Base-by-base conservation (phyloP, 106 monocot species). In the Agapanthus africanus region DNA sequence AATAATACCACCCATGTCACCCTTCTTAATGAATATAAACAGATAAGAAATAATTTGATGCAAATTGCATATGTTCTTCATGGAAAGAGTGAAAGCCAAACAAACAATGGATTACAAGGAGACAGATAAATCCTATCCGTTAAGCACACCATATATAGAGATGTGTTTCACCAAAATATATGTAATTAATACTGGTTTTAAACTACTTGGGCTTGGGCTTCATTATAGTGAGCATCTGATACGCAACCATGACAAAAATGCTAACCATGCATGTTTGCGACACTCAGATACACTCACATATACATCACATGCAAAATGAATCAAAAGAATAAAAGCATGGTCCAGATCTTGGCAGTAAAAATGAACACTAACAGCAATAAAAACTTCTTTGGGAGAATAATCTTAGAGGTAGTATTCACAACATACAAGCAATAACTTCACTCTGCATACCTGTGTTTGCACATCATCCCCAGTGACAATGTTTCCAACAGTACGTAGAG, bases 381-480 rank as follows among this genome's bases (percentile, higher is more conserved):
- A 60, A 59, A 34, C 27, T 60, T 60, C 60, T 32, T 60, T 32
- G 13, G 10, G 15, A 60, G 10, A 60, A 34, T 31, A n/a, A 60
- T 60, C 9, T 32, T 30, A 14, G 10, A 64, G 64, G 64, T 0
- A 22, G 4, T 57, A 57, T n/a, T 57, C 11, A 30, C 27, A 31
- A 57, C 30, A 30, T 25, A n/a, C 11, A 18, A 11, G 10, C 11
- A 64, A 39, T 22, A 11, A 37, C 4, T 62, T 62, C 21, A 65
- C 33, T 34, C 42, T 70, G 38, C 37, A 39, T 79, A 81, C 86
- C 79, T 82, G 86, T 40, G 86, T 86, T 49, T 86, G 86, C 27
- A 76, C 9, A 70, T 86, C 86, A 82, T 86, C 86, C 34, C 86
- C 84, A 62, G 84, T 80, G 69, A 84, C 84, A 36, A 84, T 84